Evolutionary conservation across 2,329 filamentous ascomycete species (phyloP), one percentile per base, ranked within the genome.

Genomic region (Colletotrichum falcatum): DNA sequence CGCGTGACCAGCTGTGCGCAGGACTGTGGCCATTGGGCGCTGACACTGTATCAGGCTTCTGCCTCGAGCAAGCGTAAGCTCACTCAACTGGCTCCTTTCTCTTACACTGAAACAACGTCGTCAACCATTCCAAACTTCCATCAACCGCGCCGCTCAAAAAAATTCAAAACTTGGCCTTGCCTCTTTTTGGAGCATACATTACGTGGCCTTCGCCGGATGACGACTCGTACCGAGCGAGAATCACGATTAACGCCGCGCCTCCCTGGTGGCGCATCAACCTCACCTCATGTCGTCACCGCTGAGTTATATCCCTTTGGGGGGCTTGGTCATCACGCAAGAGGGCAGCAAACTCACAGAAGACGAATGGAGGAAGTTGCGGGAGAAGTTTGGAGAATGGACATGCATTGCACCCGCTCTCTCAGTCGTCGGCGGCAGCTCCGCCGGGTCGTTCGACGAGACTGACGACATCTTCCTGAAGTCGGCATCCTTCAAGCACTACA

Each of bases 231-330:
- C 33, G 12, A 37, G 54, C 55, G 12, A 37, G 54, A 49, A 26
- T 14, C 30, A 35, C 58, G n/a, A 44, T 23, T 12, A 49, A 48
- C 9, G 37, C 51, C 58, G 49, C 37, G 61, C 39, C 18, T 33
- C 39, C 51, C 59, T 37, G 48, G 60, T 49, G 60, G 60, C 56
- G 53, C 49, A 48, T 54, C 18, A 35, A 18, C 14, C 23, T 51
- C 46, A 28, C 26, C 28, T 23, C 37, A 65, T 56, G 65, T 55
- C 70, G 44, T 65, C 44, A 65, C 20, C 60, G 75, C 53, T 78
- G 73, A 62, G 66, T 46, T 83, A 83, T 70, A 82, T 86, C 62
- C 82, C 83, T 1, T 77, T 78, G 26, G 84, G 84, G 60, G 82
- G 80, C 68, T 72, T 85, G 1, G 70, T 73, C 20, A 72, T 85